Evolutionary conservation across 2,329 filamentous ascomycete genomes (phyloP), one percentile per base, ranked within the genome.

Genomic region (Aureobasidium sp.): DNA sequence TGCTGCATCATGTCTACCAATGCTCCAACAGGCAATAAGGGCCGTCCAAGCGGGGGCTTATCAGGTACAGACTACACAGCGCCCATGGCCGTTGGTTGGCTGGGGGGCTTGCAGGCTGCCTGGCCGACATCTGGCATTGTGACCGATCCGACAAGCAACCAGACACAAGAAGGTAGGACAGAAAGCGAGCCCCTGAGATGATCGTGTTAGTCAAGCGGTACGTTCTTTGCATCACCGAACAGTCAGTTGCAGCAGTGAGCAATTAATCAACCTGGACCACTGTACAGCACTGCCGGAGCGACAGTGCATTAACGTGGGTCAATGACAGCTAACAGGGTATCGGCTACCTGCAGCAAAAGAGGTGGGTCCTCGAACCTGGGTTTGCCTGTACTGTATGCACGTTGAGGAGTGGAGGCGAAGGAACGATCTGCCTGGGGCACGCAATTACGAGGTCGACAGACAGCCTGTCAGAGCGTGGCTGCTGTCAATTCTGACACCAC

Each of bases 41-140:
- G 44, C 55, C 55, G 55, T 12, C 32, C 41, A 59, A 48, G 55
- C 55, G 41, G 55, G 17, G 55, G 55, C 55, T 59, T 59, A 59
- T 47, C 55, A 47, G 29, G 39, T 59, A 59, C 55, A 46, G 55
- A 36, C 50, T 26, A 53, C 36, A 53, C 12, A 24, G 55, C 20
- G 27, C n/a, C 15, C 20, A 27, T 34, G 39, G 43, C 55, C 29
- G 55, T 48, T 59, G 55, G 55, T 59, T 48, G 39, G 53, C 12
- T 39, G 41, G 46, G 55, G 53, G 55, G 55, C 55, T 48, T 59
- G 55, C 32, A 59, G 29, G 55, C 32, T 48, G 29, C 43, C 43
- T 48, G 41, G n/a, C 29, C 34, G 41, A 44, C 41, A 20, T 10
- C 39, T 59, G 55, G 55, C 48, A 59, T 13, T 20, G 29, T 15